phyloP scores from a whole-genome alignment of 2,329 filamentous ascomycete species.

The Fusarium sp. region DNA sequence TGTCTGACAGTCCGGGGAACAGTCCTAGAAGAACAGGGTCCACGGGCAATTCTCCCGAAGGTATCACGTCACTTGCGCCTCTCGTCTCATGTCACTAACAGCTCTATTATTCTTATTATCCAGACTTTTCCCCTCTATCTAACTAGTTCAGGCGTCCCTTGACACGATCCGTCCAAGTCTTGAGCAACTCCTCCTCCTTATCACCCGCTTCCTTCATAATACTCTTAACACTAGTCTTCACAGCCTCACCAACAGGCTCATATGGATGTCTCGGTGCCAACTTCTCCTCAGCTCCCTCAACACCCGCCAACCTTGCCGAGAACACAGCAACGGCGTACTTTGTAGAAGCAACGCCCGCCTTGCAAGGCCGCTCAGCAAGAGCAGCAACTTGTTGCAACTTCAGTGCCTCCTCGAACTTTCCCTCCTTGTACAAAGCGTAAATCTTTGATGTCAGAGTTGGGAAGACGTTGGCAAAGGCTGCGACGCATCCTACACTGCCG shows the following conservation, averaged over 20 bases:
- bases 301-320: constrained; percentile 66
- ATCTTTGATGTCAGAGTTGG: constrained; percentile 65
- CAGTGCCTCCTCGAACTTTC: constrained; percentile 66
- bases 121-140: background rate
- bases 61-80: background rate
- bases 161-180: constrained; percentile 26
- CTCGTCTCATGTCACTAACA: background rate
- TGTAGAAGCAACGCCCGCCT: constrained; percentile 72
- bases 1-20: background rate
- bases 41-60: background rate
- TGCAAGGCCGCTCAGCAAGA: constrained; percentile 71
- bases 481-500: constrained; percentile 68
- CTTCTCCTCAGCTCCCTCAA: constrained; percentile 66
- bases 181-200: constrained; percentile 47
- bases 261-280: constrained; percentile 71
- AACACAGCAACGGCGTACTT: constrained; percentile 73
- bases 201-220: constrained; percentile 55
- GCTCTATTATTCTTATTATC: background rate
- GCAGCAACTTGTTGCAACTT: constrained; percentile 69
- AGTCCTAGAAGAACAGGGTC: background rate
- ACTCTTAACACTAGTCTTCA: constrained; percentile 46
- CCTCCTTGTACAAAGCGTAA: constrained; percentile 68
- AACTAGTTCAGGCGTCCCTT: constrained; percentile 28
- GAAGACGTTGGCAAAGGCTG: constrained; percentile 70
- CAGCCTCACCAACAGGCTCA: constrained; percentile 55